Conservation (phyloP, 257 asterid genomes). For the Leonotis leonurus region DNA sequence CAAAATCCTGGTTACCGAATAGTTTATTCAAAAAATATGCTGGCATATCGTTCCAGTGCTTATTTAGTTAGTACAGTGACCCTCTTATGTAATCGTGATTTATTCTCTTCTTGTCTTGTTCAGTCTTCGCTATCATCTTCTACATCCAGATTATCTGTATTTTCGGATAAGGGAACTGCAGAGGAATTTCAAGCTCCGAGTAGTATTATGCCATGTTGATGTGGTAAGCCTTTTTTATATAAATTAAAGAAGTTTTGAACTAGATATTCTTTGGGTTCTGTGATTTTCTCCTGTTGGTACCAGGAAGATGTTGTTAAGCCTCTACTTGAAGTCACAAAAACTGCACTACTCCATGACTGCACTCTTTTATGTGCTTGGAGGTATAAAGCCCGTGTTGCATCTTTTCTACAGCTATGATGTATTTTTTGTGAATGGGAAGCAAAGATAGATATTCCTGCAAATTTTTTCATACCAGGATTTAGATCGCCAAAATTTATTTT, state of each 20-base stretch:
- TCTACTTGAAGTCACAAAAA: constrained; percentile 88
- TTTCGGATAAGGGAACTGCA: constrained; percentile 90
- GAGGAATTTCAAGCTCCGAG: constrained; percentile 83
- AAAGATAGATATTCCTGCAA: not conserved
- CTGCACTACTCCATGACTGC: constrained; percentile 95
- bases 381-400: constrained; percentile 27
- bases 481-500: not conserved
- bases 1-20: constrained; percentile 1
- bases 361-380: constrained; percentile 95
- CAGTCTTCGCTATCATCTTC: constrained; percentile 94
- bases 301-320: constrained; percentile 98
- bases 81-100: not conserved
- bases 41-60: not conserved
- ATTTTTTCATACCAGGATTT: not conserved
- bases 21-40: no score
- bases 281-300: constrained; percentile 21
- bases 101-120: constrained; percentile 19
- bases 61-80: not conserved
- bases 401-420: not conserved
- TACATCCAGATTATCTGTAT: constrained; percentile 96
- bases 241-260: constrained; percentile 2
- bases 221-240: constrained; percentile 49
- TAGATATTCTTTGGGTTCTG: not conserved
- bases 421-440: not conserved
- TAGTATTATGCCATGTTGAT: constrained; percentile 92